These are phyloP conservation scores for Penicillium sclerotiorum DNA, from an alignment of 2,329 filamentous ascomycete genomes.

Conservation along the genomic window DNA sequence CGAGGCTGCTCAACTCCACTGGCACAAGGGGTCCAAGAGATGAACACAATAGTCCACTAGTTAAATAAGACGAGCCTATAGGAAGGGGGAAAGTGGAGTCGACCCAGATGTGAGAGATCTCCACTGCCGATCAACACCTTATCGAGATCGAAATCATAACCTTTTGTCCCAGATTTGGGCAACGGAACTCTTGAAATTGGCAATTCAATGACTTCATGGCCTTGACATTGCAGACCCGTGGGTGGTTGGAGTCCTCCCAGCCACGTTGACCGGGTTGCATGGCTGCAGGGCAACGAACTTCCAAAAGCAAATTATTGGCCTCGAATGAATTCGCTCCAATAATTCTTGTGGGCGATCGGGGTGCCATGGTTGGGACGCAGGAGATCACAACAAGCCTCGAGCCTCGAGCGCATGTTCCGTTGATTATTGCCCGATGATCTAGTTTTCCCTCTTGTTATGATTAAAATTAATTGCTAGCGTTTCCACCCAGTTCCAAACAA, in stretches of 20 bases:
- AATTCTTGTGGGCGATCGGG: constrained; percentile 15
- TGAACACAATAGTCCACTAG: not conserved
- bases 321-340: constrained; percentile 4
- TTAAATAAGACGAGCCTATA: constrained; percentile 21
- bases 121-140: constrained; percentile 18
- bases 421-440: constrained; percentile 5
- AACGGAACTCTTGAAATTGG: constrained; percentile 4
- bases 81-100: constrained; percentile 6
- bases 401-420: not conserved
- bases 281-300: constrained; percentile 13
- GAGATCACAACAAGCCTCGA: no score
- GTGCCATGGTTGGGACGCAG: no score
- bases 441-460: not conserved
- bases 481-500: not conserved
- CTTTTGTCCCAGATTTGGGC: not conserved
- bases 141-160: constrained; percentile 17
- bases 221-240: constrained; percentile 5
- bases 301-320: constrained; percentile 9
- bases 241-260: constrained; percentile 13
- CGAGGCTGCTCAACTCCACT: not conserved
- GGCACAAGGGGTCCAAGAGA: not conserved
- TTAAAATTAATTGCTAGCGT: not conserved
- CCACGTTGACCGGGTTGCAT: constrained; percentile 30
- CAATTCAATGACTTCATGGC: constrained; percentile 23
- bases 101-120: constrained; percentile 8